Evolutionary conservation across 192 early-diverging fungal species (phyloP).

Genomic region (Umbelopsis vinacea): DNA sequence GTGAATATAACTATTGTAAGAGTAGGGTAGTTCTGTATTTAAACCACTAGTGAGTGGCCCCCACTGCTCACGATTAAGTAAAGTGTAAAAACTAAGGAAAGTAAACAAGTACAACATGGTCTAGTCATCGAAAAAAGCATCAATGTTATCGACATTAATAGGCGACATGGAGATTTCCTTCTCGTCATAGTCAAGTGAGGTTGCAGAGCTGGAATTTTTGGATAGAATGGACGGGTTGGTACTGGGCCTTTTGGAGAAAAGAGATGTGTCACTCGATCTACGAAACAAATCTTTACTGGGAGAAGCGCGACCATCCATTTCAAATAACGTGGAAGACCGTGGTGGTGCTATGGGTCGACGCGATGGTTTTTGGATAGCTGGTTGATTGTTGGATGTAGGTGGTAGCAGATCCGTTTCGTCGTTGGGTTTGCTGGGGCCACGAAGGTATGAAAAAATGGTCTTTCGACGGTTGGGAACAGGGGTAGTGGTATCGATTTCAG

Average conservation of each 20-base stretch:
- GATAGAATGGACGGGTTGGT: neutral
- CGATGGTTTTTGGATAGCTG: neutral
- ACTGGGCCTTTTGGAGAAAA: neutral
- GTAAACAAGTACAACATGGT: neutral
- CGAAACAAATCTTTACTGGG: slow-evolving; percentile 12
- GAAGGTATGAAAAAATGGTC: slow-evolving; percentile 3
- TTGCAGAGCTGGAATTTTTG: neutral
- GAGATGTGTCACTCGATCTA: slow-evolving; percentile 13
- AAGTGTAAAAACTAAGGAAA: too few species aligned
- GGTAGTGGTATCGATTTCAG: neutral
- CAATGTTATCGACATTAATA: slow-evolving; percentile 15
- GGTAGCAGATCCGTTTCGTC: neutral
- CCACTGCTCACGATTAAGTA: too few species aligned
- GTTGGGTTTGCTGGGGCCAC: neutral
- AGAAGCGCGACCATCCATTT: slow-evolving; percentile 6
- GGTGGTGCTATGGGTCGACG: slow-evolving; percentile 12
- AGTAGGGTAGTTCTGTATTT: too few species aligned
- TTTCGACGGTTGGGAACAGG: slow-evolving; percentile 2
- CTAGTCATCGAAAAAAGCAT: slow-evolving; percentile 14
- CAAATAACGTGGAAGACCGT: slow-evolving; percentile 7
- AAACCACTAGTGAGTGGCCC: too few species aligned
- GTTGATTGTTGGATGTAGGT: neutral
- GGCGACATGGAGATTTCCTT: neutral
- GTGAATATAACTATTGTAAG: too few species aligned
- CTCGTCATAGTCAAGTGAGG: neutral